phyloP scores from a whole-genome alignment of 2,329 filamentous ascomycete genomes.

The Oidium heveae region DNA sequence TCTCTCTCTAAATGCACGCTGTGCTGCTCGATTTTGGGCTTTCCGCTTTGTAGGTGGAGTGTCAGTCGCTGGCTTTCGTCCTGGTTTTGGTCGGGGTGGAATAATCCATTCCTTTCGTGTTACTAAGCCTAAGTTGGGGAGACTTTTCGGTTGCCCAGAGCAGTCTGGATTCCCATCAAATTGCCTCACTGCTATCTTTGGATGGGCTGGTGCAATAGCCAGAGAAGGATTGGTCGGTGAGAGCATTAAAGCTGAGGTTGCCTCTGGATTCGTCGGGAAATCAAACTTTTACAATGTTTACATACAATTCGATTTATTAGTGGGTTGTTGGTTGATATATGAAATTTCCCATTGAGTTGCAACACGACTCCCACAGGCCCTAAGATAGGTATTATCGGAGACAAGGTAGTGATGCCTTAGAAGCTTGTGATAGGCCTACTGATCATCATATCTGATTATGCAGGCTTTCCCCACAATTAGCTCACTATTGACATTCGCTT shows the following conservation, averaged over 20 bases:
- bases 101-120: constrained; percentile 73
- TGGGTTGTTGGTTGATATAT: not conserved
- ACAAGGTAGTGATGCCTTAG: not conserved
- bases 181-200: constrained; percentile 15
- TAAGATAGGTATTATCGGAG: not conserved
- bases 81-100: constrained; percentile 64
- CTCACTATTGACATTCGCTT: too few relatives aligned
- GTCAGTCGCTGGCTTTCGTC: constrained; percentile 79
- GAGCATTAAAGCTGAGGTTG: constrained; percentile 16
- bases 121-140: constrained; percentile 23
- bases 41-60: constrained; percentile 84
- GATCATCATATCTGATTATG: not conserved
- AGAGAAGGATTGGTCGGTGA: constrained; percentile 17
- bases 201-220: constrained; percentile 13
- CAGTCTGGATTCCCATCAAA: constrained; percentile 2
- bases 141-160: constrained; percentile 11
- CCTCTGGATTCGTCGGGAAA: constrained; percentile 1
- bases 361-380: not conserved
- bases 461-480: not conserved
- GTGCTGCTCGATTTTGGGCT: constrained; percentile 78
- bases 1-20: constrained; percentile 72
- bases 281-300: too few relatives aligned
- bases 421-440: not conserved
- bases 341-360: not conserved
- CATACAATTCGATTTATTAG: not conserved